Conservation (phyloP, 805 yeast species). For the Wickerhamomyces bisporus region DNA sequence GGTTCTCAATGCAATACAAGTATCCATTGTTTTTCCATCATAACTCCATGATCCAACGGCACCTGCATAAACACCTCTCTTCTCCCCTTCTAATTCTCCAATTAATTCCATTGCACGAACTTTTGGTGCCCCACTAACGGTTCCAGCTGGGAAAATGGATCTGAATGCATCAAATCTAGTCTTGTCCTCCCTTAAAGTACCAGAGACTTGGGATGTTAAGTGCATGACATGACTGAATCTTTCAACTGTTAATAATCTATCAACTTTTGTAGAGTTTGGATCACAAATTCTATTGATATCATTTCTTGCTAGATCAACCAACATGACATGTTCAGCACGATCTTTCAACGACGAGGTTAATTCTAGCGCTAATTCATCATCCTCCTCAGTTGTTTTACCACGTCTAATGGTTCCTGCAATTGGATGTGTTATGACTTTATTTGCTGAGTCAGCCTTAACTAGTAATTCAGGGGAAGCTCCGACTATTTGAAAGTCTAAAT, state of each 20-base stretch:
- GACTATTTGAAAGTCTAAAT: conserved; percentile 85
- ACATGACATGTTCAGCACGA: conserved; percentile 97
- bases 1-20: conserved; percentile 95
- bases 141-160: conserved; percentile 98
- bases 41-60: conserved; percentile 99
- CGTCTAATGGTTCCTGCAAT: conserved; percentile 95
- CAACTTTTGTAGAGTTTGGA: conserved; percentile 80
- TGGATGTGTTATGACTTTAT: conserved; percentile 87
- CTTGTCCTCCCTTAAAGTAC: conserved; percentile 76
- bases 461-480: conserved; percentile 97
- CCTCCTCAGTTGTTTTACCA: conserved; percentile 89
- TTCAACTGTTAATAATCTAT: conserved; percentile 82
- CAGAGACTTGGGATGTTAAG: conserved; percentile 90
- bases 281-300: conserved; percentile 94
- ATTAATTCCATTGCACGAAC: conserved; percentile 95
- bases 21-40: conserved; percentile 92
- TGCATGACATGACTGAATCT: conserved; percentile 97
- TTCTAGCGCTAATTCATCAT: conserved; percentile 71
- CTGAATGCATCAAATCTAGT: conserved; percentile 95
- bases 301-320: conserved; percentile 95
- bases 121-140: conserved; percentile 98
- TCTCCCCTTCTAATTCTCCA: conserved; percentile 83
- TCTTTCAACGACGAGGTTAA: conserved; percentile 79
- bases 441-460: conserved; percentile 70
- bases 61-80: conserved; percentile 96